These are phyloP conservation scores for Gloeopeniophorella convolvens DNA, from an alignment of 768 basidiomycete species.

Conservation along the genomic window DNA sequence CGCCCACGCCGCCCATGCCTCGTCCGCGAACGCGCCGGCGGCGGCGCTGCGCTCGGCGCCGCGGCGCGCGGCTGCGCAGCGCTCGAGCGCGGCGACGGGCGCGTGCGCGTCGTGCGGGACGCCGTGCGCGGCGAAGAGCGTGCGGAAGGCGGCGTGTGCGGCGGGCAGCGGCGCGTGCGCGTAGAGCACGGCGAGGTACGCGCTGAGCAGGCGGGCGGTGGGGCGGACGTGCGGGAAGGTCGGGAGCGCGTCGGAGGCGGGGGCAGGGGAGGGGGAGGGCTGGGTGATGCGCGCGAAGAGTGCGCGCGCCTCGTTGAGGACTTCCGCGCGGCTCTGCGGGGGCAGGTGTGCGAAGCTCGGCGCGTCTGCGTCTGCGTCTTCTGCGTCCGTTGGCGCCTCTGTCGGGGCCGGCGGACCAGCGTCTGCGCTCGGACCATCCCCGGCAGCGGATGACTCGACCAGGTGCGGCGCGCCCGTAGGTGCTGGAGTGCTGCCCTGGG, in stretches of 20 bases:
- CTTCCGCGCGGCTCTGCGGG: slow-evolving; percentile 67
- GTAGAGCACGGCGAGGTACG: slow-evolving; percentile 77
- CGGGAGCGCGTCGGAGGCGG: neutral
- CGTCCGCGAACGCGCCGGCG: slow-evolving; percentile 48
- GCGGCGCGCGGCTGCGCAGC: slow-evolving; percentile 42
- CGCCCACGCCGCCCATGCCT: slow-evolving; percentile 64
- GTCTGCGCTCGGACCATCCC: neutral
- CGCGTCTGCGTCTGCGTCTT: no score
- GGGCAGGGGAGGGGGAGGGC: neutral
- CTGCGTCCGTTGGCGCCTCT: neutral
- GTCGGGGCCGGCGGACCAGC: neutral
- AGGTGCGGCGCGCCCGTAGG: neutral
- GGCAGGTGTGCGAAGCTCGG: slow-evolving; percentile 43
- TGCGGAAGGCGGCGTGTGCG: slow-evolving; percentile 42
- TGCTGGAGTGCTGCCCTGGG: neutral
- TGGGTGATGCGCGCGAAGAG: slow-evolving; percentile 56
- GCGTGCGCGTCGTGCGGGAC: slow-evolving; percentile 46
- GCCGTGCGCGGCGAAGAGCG: slow-evolving; percentile 38
- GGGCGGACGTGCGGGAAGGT: slow-evolving; percentile 46
- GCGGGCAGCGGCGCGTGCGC: slow-evolving; percentile 45
- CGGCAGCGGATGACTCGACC: neutral
- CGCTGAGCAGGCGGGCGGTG: slow-evolving; percentile 61
- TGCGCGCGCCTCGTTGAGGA: slow-evolving; percentile 59
- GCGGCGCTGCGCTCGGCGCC: slow-evolving; percentile 39
- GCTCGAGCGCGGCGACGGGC: slow-evolving; percentile 62